phyloP scores from a whole-genome alignment of 2,329 filamentous ascomycete species.

The Aureobasidium melanogenum region DNA sequence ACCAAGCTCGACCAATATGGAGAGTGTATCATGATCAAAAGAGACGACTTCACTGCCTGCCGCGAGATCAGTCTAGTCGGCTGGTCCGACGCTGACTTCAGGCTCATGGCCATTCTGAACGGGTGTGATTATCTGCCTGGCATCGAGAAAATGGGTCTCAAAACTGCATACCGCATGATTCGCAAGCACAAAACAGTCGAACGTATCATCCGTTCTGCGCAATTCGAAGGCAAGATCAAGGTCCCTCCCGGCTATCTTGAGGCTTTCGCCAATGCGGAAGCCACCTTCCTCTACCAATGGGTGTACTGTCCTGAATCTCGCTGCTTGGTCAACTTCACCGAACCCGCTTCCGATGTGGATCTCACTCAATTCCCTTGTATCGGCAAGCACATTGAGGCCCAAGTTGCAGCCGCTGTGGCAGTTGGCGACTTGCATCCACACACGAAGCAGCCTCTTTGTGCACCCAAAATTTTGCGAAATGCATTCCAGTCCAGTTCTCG shows the following conservation, averaged over 20 bases:
- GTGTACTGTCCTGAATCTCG: slow-evolving; percentile 74
- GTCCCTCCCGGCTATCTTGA: slow-evolving; percentile 75
- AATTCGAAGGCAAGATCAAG: slow-evolving; percentile 78
- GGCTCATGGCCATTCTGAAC: slow-evolving; percentile 91
- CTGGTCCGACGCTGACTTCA: slow-evolving; percentile 86
- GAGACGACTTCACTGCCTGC: slow-evolving; percentile 79
- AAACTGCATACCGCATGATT: slow-evolving; percentile 85
- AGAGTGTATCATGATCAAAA: slow-evolving; percentile 84
- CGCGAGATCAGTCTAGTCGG: slow-evolving; percentile 81
- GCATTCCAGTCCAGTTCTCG: neutral
- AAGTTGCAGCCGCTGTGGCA: slow-evolving; percentile 66
- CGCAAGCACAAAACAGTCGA: slow-evolving; percentile 86
- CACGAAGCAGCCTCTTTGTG: slow-evolving; percentile 58
- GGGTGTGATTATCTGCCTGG: slow-evolving; percentile 92
- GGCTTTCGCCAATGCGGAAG: slow-evolving; percentile 75
- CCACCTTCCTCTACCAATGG: slow-evolving; percentile 89
- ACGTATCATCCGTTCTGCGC: slow-evolving; percentile 68
- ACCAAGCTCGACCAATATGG: slow-evolving; percentile 94
- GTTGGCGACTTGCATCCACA: slow-evolving; percentile 79
- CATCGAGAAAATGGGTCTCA: slow-evolving; percentile 78
- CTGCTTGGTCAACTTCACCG: slow-evolving; percentile 66
- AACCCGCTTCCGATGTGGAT: slow-evolving; percentile 53
- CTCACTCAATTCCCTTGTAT: slow-evolving; percentile 71
- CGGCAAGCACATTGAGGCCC: slow-evolving; percentile 56
- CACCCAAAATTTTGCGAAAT: slow-evolving; percentile 23